Conservation (phyloP, 345 rosid species). For the Passiflora organensis region DNA sequence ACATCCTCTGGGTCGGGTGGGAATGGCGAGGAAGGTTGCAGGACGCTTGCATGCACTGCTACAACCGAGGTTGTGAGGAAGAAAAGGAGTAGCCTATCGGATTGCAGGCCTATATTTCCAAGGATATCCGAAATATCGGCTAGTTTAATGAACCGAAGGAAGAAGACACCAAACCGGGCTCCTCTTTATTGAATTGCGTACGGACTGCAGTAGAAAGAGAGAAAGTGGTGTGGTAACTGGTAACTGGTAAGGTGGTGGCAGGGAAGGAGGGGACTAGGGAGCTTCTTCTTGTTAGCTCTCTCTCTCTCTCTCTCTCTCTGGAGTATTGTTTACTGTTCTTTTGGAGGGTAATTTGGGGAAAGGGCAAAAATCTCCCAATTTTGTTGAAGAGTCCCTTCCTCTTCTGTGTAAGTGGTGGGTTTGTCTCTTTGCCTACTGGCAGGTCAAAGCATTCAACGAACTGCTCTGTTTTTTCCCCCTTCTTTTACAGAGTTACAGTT, state of each 20-base stretch:
- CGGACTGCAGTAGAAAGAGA: not conserved
- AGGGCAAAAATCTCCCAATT: conserved; percentile 22
- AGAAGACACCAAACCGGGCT: conserved; percentile 76
- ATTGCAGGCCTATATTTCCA: conserved; percentile 41
- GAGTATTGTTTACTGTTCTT: too few relatives aligned
- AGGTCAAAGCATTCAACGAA: conserved; percentile 12
- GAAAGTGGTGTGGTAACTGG: not conserved
- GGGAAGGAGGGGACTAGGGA: too few relatives aligned
- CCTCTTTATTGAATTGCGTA: conserved; percentile 56
- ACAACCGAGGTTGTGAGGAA: conserved; percentile 65
- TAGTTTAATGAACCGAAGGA: conserved; percentile 54
- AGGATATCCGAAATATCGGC: conserved; percentile 41
- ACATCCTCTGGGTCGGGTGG: conserved; percentile 61
- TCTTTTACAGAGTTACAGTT: conserved; percentile 7
- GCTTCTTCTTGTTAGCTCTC: conserved; percentile 1
- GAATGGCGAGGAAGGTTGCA: conserved; percentile 44
- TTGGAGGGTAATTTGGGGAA: conserved; percentile 20
- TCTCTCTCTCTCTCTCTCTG: too few relatives aligned
- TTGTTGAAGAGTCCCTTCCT: conserved; percentile 14
- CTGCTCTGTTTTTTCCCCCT: not conserved
- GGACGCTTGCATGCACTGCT: conserved; percentile 54
- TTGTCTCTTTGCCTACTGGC: not conserved
- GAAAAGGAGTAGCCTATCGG: conserved; percentile 70
- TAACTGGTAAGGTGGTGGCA: too few relatives aligned
- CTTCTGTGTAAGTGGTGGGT: not conserved